phyloP scores from a whole-genome alignment of 2,329 filamentous ascomycete genomes.

The Penicillium corylophilum region DNA sequence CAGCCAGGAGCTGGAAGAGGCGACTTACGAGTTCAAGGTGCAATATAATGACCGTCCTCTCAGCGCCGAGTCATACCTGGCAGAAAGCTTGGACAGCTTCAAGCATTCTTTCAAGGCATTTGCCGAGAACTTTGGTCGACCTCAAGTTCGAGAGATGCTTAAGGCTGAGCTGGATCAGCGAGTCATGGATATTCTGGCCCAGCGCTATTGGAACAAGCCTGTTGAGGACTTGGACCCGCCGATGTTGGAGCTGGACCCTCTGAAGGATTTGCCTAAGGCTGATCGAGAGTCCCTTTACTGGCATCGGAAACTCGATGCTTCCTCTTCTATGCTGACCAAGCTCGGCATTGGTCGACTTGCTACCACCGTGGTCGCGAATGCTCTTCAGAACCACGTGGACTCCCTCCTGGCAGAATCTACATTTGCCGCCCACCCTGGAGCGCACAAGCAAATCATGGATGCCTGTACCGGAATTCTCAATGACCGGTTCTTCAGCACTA shows the following conservation, averaged over 20 bases:
- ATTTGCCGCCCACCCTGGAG: slow-evolving; percentile 87
- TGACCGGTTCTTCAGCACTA: slow-evolving; percentile 94
- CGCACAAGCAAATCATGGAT: slow-evolving; percentile 86
- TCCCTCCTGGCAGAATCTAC: slow-evolving; percentile 74
- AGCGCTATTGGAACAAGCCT: slow-evolving; percentile 96
- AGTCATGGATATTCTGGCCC: slow-evolving; percentile 87
- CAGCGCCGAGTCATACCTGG: slow-evolving; percentile 93
- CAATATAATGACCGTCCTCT: slow-evolving; percentile 97
- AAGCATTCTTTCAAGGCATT: slow-evolving; percentile 98
- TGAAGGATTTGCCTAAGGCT: slow-evolving; percentile 78
- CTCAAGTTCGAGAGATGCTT: slow-evolving; percentile 83
- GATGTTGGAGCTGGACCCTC: slow-evolving; percentile 66
- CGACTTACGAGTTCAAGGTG: slow-evolving; percentile 98
- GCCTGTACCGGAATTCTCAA: slow-evolving; percentile 87
- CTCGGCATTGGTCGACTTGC: slow-evolving; percentile 89
- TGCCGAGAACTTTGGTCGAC: slow-evolving; percentile 81
- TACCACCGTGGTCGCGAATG: slow-evolving; percentile 83
- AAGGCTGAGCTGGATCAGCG: slow-evolving; percentile 93
- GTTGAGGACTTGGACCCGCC: slow-evolving; percentile 74
- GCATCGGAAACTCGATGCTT: slow-evolving; percentile 91
- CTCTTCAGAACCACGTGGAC: slow-evolving; percentile 83
- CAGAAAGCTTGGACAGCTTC: slow-evolving; percentile 91
- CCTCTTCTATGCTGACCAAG: slow-evolving; percentile 85
- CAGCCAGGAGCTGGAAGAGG: slow-evolving; percentile 90
- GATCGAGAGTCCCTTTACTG: slow-evolving; percentile 85